A percentile compares a stretch with the other conserved stretches of the same genome.
Evolutionary conservation across 768 basidiomycete genomes (phyloP).

Genomic region (Trametes cingulata): DNA sequence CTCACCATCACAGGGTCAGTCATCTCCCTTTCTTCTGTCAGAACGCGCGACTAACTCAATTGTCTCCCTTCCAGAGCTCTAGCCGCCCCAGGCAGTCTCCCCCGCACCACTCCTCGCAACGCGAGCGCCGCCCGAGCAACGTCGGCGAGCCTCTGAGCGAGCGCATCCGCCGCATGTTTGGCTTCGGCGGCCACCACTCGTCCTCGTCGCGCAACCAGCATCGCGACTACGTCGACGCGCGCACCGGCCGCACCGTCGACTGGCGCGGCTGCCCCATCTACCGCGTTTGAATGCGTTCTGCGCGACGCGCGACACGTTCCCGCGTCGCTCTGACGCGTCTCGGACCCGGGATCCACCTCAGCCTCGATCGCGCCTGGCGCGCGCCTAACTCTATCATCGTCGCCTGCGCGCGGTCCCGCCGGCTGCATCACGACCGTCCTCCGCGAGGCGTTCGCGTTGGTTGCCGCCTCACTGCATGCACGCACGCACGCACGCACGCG

Average conservation of each 20-base stretch:
- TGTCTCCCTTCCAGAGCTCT: constrained; percentile 7
- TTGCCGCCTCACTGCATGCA: neutral
- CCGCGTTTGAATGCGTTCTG: constrained; percentile 32
- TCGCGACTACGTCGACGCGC: constrained; percentile 27
- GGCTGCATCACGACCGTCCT: neutral
- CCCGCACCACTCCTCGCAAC: constrained; percentile 11
- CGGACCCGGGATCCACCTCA: neutral
- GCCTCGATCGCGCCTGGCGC: constrained; percentile 11
- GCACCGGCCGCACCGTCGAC: constrained; percentile 44
- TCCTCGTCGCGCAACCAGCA: constrained; percentile 13
- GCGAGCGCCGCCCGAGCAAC: constrained; percentile 16
- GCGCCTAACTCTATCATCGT: neutral
- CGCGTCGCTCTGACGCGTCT: constrained; percentile 5
- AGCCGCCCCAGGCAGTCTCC: constrained; percentile 11
- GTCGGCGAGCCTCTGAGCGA: constrained; percentile 32
- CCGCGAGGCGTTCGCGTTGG: neutral
- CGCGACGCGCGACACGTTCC: neutral
- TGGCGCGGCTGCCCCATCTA: constrained; percentile 55
- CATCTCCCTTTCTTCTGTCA: neutral
- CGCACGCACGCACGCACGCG: neutral
- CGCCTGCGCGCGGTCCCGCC: no score
- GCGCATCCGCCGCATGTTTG: constrained; percentile 42
- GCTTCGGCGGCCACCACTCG: constrained; percentile 27
- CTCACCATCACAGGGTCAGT: constrained; percentile 20
- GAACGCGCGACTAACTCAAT: neutral